phyloP scores from a whole-genome alignment of 345 rosid species.

The Ceriops decandra region DNA sequence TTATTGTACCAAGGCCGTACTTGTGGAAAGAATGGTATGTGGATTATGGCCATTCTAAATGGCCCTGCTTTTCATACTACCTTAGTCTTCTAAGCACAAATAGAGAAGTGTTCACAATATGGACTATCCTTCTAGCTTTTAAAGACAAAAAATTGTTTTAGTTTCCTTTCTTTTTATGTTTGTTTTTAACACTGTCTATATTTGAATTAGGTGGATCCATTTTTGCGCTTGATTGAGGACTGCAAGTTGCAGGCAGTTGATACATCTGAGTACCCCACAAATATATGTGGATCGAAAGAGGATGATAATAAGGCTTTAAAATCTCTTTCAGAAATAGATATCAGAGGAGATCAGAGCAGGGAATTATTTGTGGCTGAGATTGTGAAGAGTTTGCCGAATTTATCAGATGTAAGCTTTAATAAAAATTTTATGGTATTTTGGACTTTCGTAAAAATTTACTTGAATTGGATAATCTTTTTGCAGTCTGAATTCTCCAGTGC shows the following conservation, averaged over 20 bases:
- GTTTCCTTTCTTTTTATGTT: not conserved
- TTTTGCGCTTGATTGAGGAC: conserved; percentile 66
- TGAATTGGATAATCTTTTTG: conserved; percentile 5
- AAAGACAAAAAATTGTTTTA: too few relatives aligned
- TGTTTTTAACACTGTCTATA: not conserved
- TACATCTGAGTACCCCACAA: conserved; percentile 27
- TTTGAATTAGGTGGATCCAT: conserved; percentile 73
- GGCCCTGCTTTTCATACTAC: too few relatives aligned
- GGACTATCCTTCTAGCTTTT: too few relatives aligned
- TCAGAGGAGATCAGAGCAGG: conserved; percentile 49
- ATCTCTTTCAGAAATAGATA: conserved; percentile 52
- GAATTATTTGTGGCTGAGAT: conserved; percentile 63
- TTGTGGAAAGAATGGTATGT: conserved; percentile 59
- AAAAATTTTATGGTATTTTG: conserved; percentile 4
- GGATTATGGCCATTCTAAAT: not conserved
- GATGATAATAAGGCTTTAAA: conserved; percentile 61
- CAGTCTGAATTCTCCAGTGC: conserved; percentile 56
- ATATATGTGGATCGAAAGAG: conserved; percentile 61
- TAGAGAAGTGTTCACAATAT: too few relatives aligned
- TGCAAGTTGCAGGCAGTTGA: conserved; percentile 61
- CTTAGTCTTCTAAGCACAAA: too few relatives aligned
- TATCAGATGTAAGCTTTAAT: conserved; percentile 46
- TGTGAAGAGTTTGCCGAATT: conserved; percentile 54
- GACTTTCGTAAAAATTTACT: not conserved
- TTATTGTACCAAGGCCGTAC: conserved; percentile 43